A percentile compares a stretch with the other conserved stretches of the same genome.
Evolutionary conservation across 163 green algal genomes (phyloP).

Genomic region (Chlorella variabilis): DNA sequence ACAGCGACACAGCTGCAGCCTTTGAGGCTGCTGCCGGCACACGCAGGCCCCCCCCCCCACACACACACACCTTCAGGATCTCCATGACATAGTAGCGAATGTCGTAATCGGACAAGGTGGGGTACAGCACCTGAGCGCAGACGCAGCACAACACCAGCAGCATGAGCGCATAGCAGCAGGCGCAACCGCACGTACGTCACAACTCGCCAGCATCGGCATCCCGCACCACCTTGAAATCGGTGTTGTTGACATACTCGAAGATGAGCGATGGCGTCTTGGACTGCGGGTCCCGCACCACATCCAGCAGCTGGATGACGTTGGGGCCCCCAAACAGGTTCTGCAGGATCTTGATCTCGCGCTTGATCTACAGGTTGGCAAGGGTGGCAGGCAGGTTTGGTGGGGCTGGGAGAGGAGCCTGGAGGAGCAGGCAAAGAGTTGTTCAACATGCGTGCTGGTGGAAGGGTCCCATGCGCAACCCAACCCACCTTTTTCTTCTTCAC

Average conservation of each 20-base stretch:
- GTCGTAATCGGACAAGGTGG: constrained; percentile 96
- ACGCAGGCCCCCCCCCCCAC: no score
- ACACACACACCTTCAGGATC: constrained; percentile 89
- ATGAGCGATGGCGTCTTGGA: constrained; percentile 96
- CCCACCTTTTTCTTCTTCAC: constrained; percentile 96
- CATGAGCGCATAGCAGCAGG: no score
- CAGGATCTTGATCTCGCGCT: constrained; percentile 98
- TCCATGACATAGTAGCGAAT: constrained; percentile 99
- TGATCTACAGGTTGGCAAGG: constrained; percentile 71
- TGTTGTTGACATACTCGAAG: constrained; percentile 99
- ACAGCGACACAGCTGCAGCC: background rate
- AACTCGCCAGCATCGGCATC: no score
- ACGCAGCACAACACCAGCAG: no score
- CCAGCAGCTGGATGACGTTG: constrained; percentile 96
- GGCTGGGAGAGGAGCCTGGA: no score
- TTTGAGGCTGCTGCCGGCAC: no score
- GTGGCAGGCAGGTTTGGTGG: background rate
- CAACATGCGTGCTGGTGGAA: background rate
- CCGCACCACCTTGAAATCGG: constrained; percentile 91
- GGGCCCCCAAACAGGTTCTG: constrained; percentile 93
- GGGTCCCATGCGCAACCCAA: no score
- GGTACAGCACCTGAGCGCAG: constrained; percentile 84
- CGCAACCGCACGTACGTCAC: no score
- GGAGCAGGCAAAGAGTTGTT: no score
- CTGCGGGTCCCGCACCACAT: constrained; percentile 92